A percentile compares a stretch with the other conserved stretches of the same genome.
phyloP scores from a whole-genome alignment of 108 stramenopile genomes.

The Skeletonema menzelii region DNA sequence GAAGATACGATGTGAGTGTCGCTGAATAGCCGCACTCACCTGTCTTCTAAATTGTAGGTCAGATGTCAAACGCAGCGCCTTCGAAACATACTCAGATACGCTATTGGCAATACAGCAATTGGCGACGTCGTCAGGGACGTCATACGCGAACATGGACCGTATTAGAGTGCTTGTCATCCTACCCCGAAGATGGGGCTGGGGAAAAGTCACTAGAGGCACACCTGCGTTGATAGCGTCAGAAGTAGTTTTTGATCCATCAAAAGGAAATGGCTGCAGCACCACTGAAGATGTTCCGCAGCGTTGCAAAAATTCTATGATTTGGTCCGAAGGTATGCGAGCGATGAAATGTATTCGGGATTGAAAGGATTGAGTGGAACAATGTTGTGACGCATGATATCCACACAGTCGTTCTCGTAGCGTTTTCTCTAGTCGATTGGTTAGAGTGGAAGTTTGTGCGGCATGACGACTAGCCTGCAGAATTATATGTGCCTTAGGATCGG shows the following conservation, averaged over 20 bases:
- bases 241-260: slow-evolving; percentile 69
- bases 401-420: slow-evolving; percentile 21
- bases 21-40: slow-evolving; percentile 21
- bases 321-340: slow-evolving; percentile 27
- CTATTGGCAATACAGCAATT: slow-evolving; percentile 39
- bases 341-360: slow-evolving; percentile 26
- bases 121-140: slow-evolving; percentile 18
- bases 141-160: slow-evolving; percentile 12
- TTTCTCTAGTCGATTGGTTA: slow-evolving; percentile 12
- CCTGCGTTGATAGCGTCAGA: slow-evolving; percentile 62
- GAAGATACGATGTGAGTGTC: slow-evolving; percentile 16
- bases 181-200: slow-evolving; percentile 59
- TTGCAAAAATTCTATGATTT: slow-evolving; percentile 42
- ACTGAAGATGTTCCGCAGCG: slow-evolving; percentile 36
- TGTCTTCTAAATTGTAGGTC: slow-evolving; percentile 13
- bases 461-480: slow-evolving; percentile 52
- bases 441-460: slow-evolving; percentile 35
- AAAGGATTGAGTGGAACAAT: background rate
- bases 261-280: slow-evolving; percentile 78
- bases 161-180: slow-evolving; percentile 54
- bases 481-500: slow-evolving; percentile 34
- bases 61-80: slow-evolving; percentile 36
- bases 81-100: slow-evolving; percentile 42
- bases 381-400: background rate
- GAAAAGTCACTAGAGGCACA: slow-evolving; percentile 59